Evolutionary conservation across 1,284 basidiomycete genomes (phyloP).

Genomic region (Rhodotorula sp.): DNA sequence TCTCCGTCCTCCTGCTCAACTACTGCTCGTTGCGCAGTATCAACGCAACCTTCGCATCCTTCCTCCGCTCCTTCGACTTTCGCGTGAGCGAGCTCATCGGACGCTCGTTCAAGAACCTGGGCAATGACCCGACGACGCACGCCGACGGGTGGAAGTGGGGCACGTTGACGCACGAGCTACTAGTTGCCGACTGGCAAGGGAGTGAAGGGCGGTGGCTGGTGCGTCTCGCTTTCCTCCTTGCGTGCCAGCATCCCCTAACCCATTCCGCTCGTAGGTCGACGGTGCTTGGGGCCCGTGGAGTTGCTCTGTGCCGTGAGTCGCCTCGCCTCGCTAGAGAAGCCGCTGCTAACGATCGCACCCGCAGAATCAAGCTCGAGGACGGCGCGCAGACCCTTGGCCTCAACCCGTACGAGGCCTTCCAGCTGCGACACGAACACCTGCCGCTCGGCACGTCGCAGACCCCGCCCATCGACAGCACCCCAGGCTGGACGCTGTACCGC

Average conservation of each 20-base stretch:
- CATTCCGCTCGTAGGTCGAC: slow-evolving; percentile 9
- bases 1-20: neutral
- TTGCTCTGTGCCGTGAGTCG: slow-evolving; percentile 14
- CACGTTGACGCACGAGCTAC: slow-evolving; percentile 30
- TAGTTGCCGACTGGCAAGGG: slow-evolving; percentile 32
- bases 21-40: neutral
- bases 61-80: slow-evolving; percentile 31
- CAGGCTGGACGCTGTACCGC: slow-evolving; percentile 39
- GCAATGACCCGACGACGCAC: slow-evolving; percentile 30
- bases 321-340: neutral
- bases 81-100: slow-evolving; percentile 29
- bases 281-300: slow-evolving; percentile 31
- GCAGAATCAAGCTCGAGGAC: slow-evolving; percentile 23
- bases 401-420: slow-evolving; percentile 38
- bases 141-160: slow-evolving; percentile 38
- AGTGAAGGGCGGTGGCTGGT: slow-evolving; percentile 24
- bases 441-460: slow-evolving; percentile 16
- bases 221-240: neutral
- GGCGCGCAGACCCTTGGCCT: slow-evolving; percentile 16
- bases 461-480: slow-evolving; percentile 27
- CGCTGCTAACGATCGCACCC: neutral
- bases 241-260: neutral
- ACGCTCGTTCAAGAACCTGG: slow-evolving; percentile 26
- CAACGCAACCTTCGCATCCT: slow-evolving; percentile 27
- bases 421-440: slow-evolving; percentile 19